Percentiles rank a stretch among this genome's conserved stretches.
phyloP scores from a whole-genome alignment of 2,329 filamentous ascomycete genomes.

The Botrytis pseudocinerea region DNA sequence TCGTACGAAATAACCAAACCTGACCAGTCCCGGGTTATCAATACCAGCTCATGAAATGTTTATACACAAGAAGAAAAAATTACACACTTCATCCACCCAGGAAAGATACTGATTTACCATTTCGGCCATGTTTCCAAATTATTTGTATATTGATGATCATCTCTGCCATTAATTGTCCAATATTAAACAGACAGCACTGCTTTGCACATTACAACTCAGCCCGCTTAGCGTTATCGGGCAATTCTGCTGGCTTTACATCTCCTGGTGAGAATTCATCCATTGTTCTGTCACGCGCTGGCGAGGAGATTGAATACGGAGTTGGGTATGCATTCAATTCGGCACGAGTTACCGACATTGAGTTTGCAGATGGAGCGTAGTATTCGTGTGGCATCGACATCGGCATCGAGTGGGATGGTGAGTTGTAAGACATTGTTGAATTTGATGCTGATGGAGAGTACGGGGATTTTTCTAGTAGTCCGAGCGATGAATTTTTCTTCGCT shows the following conservation, averaged over 20 bases:
- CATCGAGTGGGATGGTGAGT: background rate
- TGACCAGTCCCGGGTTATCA: background rate
- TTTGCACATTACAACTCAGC: background rate
- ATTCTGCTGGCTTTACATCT: background rate
- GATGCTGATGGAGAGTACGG: background rate
- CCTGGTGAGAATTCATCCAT: background rate
- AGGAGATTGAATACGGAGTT: background rate
- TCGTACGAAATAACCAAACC: background rate
- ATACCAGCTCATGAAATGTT: background rate
- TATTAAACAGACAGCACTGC: background rate
- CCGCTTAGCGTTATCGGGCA: no score
- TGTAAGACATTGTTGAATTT: background rate
- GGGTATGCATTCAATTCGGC: background rate
- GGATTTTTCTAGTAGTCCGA: background rate
- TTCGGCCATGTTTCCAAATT: background rate
- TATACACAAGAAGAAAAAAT: background rate
- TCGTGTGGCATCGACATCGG: background rate
- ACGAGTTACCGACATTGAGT: background rate
- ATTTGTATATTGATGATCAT: background rate
- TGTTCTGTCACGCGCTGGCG: background rate
- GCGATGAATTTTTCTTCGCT: background rate
- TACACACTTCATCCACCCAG: background rate
- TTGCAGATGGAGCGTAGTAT: background rate
- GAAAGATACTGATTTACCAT: background rate
- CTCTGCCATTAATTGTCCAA: no score